Percentiles rank a stretch among this genome's conserved stretches.
Evolutionary conservation across 192 early-diverging fungal species (phyloP).

Genomic region (Fimicolochytrium jonesii): DNA sequence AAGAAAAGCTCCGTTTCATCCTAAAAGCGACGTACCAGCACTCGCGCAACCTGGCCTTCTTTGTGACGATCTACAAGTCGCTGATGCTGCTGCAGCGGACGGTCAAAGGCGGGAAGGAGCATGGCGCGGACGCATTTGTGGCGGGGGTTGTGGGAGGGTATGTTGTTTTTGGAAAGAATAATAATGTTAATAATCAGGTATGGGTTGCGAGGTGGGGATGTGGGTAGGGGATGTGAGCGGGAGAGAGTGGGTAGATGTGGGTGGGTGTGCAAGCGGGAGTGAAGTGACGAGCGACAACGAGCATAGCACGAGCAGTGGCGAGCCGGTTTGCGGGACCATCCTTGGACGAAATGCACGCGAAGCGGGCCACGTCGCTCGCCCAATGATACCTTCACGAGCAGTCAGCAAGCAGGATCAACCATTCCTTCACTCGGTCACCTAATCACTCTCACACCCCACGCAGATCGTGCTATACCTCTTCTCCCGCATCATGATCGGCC

Average conservation of each 20-base stretch:
- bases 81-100: conserved; percentile 72
- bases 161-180: conserved; percentile 92
- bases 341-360: too few species aligned
- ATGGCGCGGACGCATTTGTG: conserved; percentile 75
- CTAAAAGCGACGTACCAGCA: conserved; percentile 85
- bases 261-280: too few species aligned
- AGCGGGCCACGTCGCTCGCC: too few species aligned
- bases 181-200: conserved; percentile 94
- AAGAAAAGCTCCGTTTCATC: conserved; percentile 73
- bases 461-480: conserved; percentile 93
- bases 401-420: too few species aligned
- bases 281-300: not conserved
- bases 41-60: conserved; percentile 81
- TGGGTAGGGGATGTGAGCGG: too few species aligned
- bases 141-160: conserved; percentile 91
- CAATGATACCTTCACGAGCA: too few species aligned
- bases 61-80: conserved; percentile 93
- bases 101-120: conserved; percentile 71
- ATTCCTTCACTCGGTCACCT: too few species aligned
- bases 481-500: conserved; percentile 81
- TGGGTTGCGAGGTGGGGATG: too few species aligned
- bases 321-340: too few species aligned
- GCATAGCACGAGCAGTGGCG: too few species aligned
- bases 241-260: too few species aligned
- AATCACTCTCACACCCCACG: too few species aligned